These are phyloP conservation scores for Trichoderma asperellum DNA, from an alignment of 2,329 filamentous ascomycete genomes.

Conservation along the genomic window DNA sequence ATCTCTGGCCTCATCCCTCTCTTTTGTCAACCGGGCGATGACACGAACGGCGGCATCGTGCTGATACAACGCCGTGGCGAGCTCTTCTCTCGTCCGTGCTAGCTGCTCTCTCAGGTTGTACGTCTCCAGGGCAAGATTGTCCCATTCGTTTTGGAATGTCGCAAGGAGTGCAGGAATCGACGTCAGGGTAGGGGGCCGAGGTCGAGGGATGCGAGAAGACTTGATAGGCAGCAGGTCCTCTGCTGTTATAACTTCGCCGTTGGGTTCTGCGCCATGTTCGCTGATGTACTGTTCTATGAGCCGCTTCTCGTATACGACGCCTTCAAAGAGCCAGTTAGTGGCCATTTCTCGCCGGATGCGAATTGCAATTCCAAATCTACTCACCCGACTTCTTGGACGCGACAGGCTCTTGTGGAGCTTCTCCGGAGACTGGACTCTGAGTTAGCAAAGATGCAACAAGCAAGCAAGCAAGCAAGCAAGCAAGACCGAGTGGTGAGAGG, in stretches of 20 bases:
- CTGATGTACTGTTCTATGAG: constrained; percentile 93
- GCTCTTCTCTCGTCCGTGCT: constrained; percentile 86
- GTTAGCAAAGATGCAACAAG: constrained; percentile 30
- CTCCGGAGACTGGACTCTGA: constrained; percentile 76
- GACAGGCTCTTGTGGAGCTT: constrained; percentile 92
- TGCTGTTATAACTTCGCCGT: constrained; percentile 78
- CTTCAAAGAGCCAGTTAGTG: constrained; percentile 47
- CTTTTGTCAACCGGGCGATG: constrained; percentile 85
- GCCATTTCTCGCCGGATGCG: neutral
- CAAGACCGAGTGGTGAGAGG: too few species aligned
- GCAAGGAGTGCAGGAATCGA: constrained; percentile 94
- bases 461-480: too few species aligned
- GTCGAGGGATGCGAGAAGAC: constrained; percentile 79
- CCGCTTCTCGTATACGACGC: constrained; percentile 91
- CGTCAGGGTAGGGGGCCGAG: constrained; percentile 88
- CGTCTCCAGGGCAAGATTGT: constrained; percentile 86
- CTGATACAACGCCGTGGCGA: constrained; percentile 92
- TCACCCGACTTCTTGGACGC: constrained; percentile 91
- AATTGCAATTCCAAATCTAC: constrained; percentile 38
- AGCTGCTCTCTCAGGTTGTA: constrained; percentile 90
- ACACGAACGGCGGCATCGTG: constrained; percentile 96
- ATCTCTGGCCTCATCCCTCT: constrained; percentile 89
- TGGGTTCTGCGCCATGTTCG: constrained; percentile 90
- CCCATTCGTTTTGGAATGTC: constrained; percentile 98
- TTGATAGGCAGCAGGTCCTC: constrained; percentile 91